Evolutionary conservation across 2,329 filamentous ascomycete species (phyloP), one percentile per base, ranked within the genome.

Genomic region (Rhynchosporium graminicola): DNA sequence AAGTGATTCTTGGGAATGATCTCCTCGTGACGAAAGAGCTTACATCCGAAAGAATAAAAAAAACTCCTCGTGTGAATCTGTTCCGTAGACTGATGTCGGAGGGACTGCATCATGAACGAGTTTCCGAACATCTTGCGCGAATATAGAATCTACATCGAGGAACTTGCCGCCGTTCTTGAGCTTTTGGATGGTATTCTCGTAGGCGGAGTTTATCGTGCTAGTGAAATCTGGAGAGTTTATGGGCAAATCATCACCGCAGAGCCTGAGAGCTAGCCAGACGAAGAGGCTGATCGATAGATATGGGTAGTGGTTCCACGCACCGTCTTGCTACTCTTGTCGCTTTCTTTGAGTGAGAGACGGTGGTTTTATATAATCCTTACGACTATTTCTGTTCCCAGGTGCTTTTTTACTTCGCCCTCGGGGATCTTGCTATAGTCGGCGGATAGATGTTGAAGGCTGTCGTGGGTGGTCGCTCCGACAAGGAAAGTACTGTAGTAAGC

Each of bases 61-160:
- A 61, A 75, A 76, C 20, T 73, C 73, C 9, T 66, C 9, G 73
- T 69, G 20, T 8, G 67, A 38, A 36, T 78, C 77, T 1, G 70
- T 64, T 15, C 74, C 77, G 38, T 69, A 75, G 29, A 74, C 64
- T 2, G 72, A 33, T 63, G 61, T 8, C 65, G 70, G 15, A 1
- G 73, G 73, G 0, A 72, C 75, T 5, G 76, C 77, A 50, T 79
- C 77, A 33, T 69, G 63, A 9, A 65, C 67, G n/a, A 78, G 67
- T 29, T 75, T 73, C 15, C 77, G 74, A 1, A 78, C 65, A 46
- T 78, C 76, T 63, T 77, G 76, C 0, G 71, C 76, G 33, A 78
- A 73, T 61, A 75, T 76, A 45, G 76, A 77, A 4, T 76, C 77
- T 0, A 78, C 61, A 63, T 78, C 77, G 15, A 78, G 70, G 4